Evolutionary conservation across 2,329 filamentous ascomycete genomes (phyloP), one percentile per base, ranked within the genome.

Genomic region (Arthroderma sp.): DNA sequence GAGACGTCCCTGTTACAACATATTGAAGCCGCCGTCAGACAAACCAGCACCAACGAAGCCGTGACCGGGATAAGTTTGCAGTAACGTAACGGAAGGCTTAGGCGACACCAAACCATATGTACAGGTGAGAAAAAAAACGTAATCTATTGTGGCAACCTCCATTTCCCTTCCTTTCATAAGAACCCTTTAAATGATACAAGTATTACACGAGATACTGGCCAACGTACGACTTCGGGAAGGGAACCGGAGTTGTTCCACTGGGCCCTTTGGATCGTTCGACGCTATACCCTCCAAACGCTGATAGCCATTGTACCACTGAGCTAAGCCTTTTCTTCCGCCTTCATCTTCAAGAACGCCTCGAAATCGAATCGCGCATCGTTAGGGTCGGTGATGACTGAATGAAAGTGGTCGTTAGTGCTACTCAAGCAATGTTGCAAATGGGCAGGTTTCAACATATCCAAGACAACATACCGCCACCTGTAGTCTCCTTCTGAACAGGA

Each of bases 351-450:
- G 66, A 78, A 86, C 56, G 83, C 80, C 73, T 96, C 89, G 56
- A 96, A 74, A 65, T 98, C 88, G 71, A 96, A 96, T 61, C 87
- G 86, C 61, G 87, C 80, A 71, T 91, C 80, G 61, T 82, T 78
- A 49, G 82, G 82, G 69, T 96, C 82, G 62, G 78, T 73, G 65
- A 82, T 75, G 54, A 81, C 80, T 85, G 58, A 54, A 15, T 41
- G n/a, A 33, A n/a, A 4, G 28, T 6, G 44, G 38, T 39, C 22
- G 11, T 28, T 7, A 36, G 29, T 43, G 37, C 36, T 29, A 47
- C 11, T 41, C 15, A 41, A 30, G 9, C 4, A 10, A 34, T 29
- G 6, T 32, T 27, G 3, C 8, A n/a, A 43, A 41, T 15, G 9
- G 11, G 15, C 8, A 22, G 8, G 30, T 22, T 29, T 42, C 10